Base-by-base conservation (phyloP, 2,329 filamentous ascomycete species). In the Xylaria sp. region DNA sequence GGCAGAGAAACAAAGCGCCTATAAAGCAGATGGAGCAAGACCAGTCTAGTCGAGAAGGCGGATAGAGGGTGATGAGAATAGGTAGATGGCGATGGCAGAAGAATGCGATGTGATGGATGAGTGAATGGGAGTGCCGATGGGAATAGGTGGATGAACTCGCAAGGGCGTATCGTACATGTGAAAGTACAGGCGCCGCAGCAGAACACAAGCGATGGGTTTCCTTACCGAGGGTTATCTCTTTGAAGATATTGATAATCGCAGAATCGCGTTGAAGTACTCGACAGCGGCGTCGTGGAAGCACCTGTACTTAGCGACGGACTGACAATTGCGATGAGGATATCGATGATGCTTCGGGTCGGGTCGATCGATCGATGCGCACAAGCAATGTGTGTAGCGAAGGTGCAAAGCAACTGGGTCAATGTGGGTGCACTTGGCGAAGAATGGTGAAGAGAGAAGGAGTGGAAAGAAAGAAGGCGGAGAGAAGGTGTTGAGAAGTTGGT, bases 21-120 rank as follows among this genome's bases (percentile, higher is more conserved):
- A 56, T 60, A 54, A 64, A 53, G 51, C 47, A 42, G 39, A 19
- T 16, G 10, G 35, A 50, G 16, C 7, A 42, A 42, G 39, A 44
- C 13, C 9, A 4, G 2, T n/a, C 37, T 49, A 57, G 48, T 23
- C 51, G 23, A 54, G 39, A 6, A n/a, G 34, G 19, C 34, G 42
- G 44, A 42, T 30, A 42, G 46, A 16, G 18, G 54, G 39, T 19
- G 23, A 56, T 61, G 59, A 61, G 46, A 54, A 54, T 50, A 19
- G 42, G 49, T 19, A 48, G 19, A 35, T 35, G 16, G 18, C 9
- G 16, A 11, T 13, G 34, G n/a, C 50, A n/a, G 37, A 46, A 52
- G 44, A 55, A 16, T 48, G 23, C 23, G 23, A 30, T 50, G 51
- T 55, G 52, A 34, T 57, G 55, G 53, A 51, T 51, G 49, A 34